Percentiles rank a stretch among this genome's conserved stretches.
phyloP scores from a whole-genome alignment of 148 eudicot species.

The Polygonum maritimum region DNA sequence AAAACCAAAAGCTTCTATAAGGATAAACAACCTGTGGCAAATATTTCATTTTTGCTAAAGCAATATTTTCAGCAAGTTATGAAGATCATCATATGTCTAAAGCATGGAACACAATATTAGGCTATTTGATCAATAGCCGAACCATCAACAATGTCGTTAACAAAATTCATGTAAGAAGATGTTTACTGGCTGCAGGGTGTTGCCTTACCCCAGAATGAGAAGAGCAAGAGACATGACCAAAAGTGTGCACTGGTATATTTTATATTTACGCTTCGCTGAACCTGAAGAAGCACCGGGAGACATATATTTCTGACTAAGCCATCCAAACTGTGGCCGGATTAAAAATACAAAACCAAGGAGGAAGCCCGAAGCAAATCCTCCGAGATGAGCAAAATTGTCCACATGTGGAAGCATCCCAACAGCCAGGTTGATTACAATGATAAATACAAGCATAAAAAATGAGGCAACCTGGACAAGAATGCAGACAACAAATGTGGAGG shows the following conservation, averaged over 20 bases:
- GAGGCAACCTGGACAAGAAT: constrained; percentile 43
- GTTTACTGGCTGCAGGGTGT: neutral
- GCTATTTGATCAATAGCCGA: neutral
- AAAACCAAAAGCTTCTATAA: neutral
- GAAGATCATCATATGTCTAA: neutral
- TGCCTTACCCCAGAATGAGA: constrained; percentile 55
- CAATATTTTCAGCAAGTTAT: neutral
- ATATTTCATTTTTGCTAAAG: neutral
- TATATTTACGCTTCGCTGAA: constrained; percentile 42
- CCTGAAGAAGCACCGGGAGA: constrained; percentile 26
- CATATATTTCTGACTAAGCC: constrained; percentile 54
- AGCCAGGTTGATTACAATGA: constrained; percentile 55
- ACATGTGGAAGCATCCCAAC: constrained; percentile 82
- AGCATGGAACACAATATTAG: neutral
- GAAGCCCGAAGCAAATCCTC: constrained; percentile 82
- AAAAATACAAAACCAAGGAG: constrained; percentile 80
- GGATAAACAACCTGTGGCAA: neutral
- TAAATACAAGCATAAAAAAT: constrained; percentile 52
- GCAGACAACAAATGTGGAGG: neutral
- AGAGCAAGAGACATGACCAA: constrained; percentile 55
- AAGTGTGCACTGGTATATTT: constrained; percentile 46
- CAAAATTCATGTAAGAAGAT: neutral
- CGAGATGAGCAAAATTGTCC: constrained; percentile 94
- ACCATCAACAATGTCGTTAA: neutral
- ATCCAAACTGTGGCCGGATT: constrained; percentile 72